Base-by-base conservation (phyloP, 345 rosid species). In the Salix suchowensis region DNA sequence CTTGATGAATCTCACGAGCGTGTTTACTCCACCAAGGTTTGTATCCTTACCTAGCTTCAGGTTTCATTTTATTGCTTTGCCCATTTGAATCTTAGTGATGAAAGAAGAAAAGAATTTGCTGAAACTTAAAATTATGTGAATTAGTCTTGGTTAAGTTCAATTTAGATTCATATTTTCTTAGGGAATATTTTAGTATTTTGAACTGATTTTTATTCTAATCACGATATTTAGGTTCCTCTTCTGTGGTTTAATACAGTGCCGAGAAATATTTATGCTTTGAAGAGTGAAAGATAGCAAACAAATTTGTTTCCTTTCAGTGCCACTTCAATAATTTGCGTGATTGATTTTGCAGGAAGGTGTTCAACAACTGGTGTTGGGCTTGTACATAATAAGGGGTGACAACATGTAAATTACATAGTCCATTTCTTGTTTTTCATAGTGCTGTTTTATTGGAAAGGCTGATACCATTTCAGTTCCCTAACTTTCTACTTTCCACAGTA, bases 331-430 rank as follows among this genome's bases (percentile, higher is more conserved):
- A 16, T 14, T n/a, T 44, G 23, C 37, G 62, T 72, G 23, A 62
- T 61, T 70, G 15, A 15, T 66, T 55, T 11, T 54, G 78, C 90
- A 92, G 99, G 97, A 93, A 90, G 99, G 99, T 78, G 99, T 96
- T 30, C 95, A 92, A 82, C 97, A 88, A 80, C 89, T 84, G 74
- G 98, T 93, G 73, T 78, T 96, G 86, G 99, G 99, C 75, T 88
- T 96, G 81, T 93, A 93, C 92, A 91, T 92, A 78, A 93, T 96
- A 84, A 86, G 99, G 86, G 99, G 99, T 9, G 99, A 96, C 83
- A 96, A 96, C 89, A 96, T 96, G 98, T 96, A 93, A 79, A 40
- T 70, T 40, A 40, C 46, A 2, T 36, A 19, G 7, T 32, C 65
- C 40, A 26, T 65, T 50, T 1, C 54, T 39, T 70, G 40, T 30